Conservation (phyloP, 768 basidiomycete genomes). For the Serendipita sp. region DNA sequence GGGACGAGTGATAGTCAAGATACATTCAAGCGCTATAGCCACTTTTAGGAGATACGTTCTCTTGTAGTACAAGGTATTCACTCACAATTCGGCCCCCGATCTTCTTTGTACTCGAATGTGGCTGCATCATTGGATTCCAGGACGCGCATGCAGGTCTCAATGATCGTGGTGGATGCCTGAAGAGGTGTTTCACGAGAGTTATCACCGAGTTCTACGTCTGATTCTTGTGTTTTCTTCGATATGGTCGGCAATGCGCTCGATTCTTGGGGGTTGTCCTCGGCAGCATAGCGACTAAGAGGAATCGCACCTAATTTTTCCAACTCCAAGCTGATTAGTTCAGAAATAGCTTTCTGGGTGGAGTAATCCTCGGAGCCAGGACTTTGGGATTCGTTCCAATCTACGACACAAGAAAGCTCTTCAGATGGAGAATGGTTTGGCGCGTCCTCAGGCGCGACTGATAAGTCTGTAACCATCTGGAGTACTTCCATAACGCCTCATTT, state of each 20-base stretch:
- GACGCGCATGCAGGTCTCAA: neutral
- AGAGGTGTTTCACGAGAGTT: neutral
- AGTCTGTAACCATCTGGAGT: too few species aligned
- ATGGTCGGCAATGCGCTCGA: neutral
- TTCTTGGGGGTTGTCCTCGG: neutral
- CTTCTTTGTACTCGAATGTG: neutral
- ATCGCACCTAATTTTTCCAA: neutral
- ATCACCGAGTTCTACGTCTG: neutral
- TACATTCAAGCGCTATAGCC: slow-evolving; percentile 25
- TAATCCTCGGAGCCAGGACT: neutral
- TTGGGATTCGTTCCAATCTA: too few species aligned
- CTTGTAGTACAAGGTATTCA: neutral
- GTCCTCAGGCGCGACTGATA: too few species aligned
- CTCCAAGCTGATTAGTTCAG: neutral
- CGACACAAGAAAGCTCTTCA: too few species aligned
- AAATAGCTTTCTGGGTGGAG: neutral
- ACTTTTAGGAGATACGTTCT: neutral
- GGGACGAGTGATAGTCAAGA: slow-evolving; percentile 43
- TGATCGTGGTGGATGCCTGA: neutral
- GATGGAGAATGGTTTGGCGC: too few species aligned
- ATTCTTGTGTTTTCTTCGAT: neutral
- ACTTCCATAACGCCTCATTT: too few species aligned
- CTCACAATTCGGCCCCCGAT: neutral
- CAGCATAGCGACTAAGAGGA: neutral
- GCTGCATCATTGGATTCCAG: neutral